Base-by-base conservation (phyloP, 345 rosid genomes). In the Cardamine chenopodiifolia region DNA sequence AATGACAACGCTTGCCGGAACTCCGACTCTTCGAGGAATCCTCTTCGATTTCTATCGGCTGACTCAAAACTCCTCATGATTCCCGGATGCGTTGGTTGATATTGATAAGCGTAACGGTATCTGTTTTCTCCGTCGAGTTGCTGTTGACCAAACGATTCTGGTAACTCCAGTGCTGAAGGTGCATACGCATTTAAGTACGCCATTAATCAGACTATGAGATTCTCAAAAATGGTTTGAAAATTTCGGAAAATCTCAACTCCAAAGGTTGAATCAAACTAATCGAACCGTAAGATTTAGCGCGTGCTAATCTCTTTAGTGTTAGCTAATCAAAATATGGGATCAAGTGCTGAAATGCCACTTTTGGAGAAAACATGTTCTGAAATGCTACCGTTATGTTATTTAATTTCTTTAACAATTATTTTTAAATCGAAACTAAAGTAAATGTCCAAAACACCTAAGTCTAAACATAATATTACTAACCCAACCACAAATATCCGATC, bases 1-100 rank as follows among this genome's bases (percentile, higher is more conserved):
- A 34, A 44, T 45, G 84, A 82, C 4, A 89, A 82, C 54, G 93
- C 91, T 32, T 73, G 80, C 25, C 78, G 87, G 77, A 91, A 79
- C 82, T 89, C 88, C 9, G 75, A 72, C 71, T 88, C 97, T 26
- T 91, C 87, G 20, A 89, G 83, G 49, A 57, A 91, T 25, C 93
- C 91, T 63, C 84, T 86, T 59, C 93, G 32, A 39, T 89, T 82
- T 61, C 87, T 82, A 39, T 88, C 96, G 10, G 80, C 93, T 80
- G 83, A 80, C 52, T 85, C 56, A 26, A 91, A 89, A 72, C 88
- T 84, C 71, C 85, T 80, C 6, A 87, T 72, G 19, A 85, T 87
- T 5, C 88, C 95, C 19, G 82, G 73, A 7, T 69, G 48, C 22
- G 50, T 82, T 55, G 65, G 75, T 67, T 74, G 73, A 70, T 70